Evolutionary conservation across 1,284 basidiomycete species (phyloP).

Genomic region (Cryptococcus sp.): DNA sequence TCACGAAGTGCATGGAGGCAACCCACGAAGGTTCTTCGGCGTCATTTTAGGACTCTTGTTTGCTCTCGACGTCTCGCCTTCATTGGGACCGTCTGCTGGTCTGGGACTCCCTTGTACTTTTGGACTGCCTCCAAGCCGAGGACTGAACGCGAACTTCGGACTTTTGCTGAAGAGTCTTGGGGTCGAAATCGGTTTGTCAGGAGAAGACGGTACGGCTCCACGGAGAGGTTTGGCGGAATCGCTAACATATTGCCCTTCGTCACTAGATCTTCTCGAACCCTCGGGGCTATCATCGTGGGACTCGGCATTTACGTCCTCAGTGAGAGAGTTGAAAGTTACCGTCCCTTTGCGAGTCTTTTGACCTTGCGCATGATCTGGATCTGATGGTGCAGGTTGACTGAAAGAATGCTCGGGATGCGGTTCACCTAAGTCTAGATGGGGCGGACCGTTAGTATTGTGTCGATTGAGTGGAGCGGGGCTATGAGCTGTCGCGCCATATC

Average conservation of each 20-base stretch:
- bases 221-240: no score
- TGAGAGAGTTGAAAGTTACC: background rate
- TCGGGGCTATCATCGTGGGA: no score
- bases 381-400: background rate
- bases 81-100: background rate
- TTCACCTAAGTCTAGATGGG: slow-evolving; percentile 47
- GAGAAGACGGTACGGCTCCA: no score
- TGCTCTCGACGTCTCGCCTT: slow-evolving; percentile 3
- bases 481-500: slow-evolving; percentile 39
- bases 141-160: background rate
- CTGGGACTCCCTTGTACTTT: background rate
- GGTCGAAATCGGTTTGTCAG: no score
- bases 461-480: slow-evolving; percentile 22
- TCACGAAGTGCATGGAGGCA: no score
- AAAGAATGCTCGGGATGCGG: slow-evolving; percentile 15
- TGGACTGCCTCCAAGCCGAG: background rate
- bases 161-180: slow-evolving; percentile 1
- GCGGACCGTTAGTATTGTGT: slow-evolving; percentile 20
- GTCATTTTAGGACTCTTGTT: slow-evolving; percentile 3
- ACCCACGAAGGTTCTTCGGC: slow-evolving; percentile 23
- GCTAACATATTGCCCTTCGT: no score
- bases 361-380: background rate
- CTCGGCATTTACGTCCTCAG: no score
- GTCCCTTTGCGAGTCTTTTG: slow-evolving; percentile 1
- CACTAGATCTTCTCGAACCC: no score